Base-by-base conservation (phyloP, 192 early-diverging fungal genomes). In the Pilobolus umbonatus region DNA sequence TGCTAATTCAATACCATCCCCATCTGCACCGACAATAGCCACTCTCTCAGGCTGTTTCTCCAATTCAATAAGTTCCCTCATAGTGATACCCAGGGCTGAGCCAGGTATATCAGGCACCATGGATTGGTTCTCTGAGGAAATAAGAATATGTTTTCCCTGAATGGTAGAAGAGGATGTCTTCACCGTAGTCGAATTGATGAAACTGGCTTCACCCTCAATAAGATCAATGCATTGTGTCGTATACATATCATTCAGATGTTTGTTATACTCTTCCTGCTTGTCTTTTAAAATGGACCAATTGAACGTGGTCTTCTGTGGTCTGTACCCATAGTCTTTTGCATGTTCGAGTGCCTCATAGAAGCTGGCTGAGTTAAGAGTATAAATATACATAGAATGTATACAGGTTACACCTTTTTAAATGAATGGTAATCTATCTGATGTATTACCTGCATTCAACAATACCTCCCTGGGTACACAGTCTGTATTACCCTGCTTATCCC, bases 241-340 rank as follows among this genome's bases (percentile, higher is more conserved):
- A 7, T 98, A 98, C 68, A 98, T 98, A n/a, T 89, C 88, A 74
- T 98, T 98, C 30, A 98, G 77, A 21, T 92, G 91, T 75, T 84
- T 79, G 40, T 97, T 90, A 71, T 98, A 98, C 6, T 88, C 94
- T 65, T 98, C 96, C 35, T 95, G 86, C 74, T 93, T 93, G 29
- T 80, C 45, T 76, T 97, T 97, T 54, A 98, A 64, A 3, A 70
- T 55, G 4, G 70, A 63, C 93, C 93, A 97, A 71, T 88, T 71
- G 58, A 96, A 91, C 3, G 86, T 73, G 45, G 79, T 78, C 4
- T 60, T 32, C 11, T 25, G 21, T 19, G 55, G 26, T 10, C 55
- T 36, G 75, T 95, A 94, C 7, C 96, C 94, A 65, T 97, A 98
- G 55, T 83, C 83, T 64, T 80, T 80, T 5, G 94, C 94, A 55